Percentiles rank a stretch among this genome's conserved stretches.
phyloP scores from a whole-genome alignment of 2,329 filamentous ascomycete species.

The Arthroderma sp. region DNA sequence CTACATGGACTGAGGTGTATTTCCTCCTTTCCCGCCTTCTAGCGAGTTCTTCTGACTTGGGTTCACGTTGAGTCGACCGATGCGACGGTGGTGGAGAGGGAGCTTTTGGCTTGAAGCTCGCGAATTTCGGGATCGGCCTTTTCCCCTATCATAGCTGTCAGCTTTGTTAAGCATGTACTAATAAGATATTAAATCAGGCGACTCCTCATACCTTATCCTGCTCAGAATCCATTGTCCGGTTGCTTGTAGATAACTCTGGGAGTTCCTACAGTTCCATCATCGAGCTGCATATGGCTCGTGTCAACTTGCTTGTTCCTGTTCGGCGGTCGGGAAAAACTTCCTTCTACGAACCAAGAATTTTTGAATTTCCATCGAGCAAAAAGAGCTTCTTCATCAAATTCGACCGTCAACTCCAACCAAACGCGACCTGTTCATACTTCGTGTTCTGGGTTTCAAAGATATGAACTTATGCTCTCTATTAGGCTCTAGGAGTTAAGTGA shows the following conservation, averaged over 20 bases:
- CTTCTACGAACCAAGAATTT: conserved; percentile 14
- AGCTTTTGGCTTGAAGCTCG: conserved; percentile 53
- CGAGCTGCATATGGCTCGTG: conserved; percentile 7
- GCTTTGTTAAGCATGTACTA: not conserved
- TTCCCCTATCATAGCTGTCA: conserved; percentile 19
- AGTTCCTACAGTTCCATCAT: not conserved
- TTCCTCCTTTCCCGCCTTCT: too few relatives aligned
- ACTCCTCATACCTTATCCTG: conserved; percentile 20
- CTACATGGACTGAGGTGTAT: too few relatives aligned
- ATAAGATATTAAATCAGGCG: too few relatives aligned
- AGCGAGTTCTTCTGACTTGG: too few relatives aligned
- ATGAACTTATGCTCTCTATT: too few relatives aligned
- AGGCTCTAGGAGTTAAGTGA: too few relatives aligned
- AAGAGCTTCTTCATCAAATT: not conserved
- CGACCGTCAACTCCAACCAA: too few relatives aligned
- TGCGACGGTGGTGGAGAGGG: not conserved
- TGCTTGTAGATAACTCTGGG: not conserved
- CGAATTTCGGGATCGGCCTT: conserved; percentile 52
- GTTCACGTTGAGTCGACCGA: too few relatives aligned
- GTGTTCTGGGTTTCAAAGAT: too few relatives aligned
- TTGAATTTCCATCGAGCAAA: conserved; percentile 4
- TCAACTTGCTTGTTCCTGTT: conserved; percentile 12
- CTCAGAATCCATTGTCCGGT: conserved; percentile 21
- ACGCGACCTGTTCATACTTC: too few relatives aligned
- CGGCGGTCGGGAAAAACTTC: conserved; percentile 16